Evolutionary conservation across 306 rosid genomes (phyloP).

Genomic region (Begonia peltatifolia): DNA sequence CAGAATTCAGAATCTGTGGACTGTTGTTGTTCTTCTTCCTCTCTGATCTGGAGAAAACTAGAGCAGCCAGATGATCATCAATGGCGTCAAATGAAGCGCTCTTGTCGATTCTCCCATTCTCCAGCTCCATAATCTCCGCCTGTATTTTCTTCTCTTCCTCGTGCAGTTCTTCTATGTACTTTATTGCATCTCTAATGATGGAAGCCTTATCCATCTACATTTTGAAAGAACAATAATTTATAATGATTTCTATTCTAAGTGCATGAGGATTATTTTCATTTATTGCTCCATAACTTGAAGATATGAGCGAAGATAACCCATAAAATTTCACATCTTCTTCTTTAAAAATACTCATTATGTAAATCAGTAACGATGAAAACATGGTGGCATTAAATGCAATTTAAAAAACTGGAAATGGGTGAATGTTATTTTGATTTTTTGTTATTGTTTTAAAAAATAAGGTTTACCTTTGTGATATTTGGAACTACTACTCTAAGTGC

Average conservation of each 20-base stretch:
- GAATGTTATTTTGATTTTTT: not conserved
- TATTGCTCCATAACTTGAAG: too few species aligned
- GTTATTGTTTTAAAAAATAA: not conserved
- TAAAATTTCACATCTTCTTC: too few species aligned
- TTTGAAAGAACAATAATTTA: too few species aligned
- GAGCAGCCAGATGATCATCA: not conserved
- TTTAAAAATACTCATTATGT: too few species aligned
- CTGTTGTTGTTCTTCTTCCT: conserved; percentile 60
- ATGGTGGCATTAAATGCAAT: too few species aligned
- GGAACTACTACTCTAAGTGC: conserved; percentile 98
- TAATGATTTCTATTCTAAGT: too few species aligned
- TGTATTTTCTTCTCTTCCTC: conserved; percentile 55
- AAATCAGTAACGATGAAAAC: too few species aligned
- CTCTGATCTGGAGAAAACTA: conserved; percentile 33
- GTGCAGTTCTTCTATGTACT: conserved; percentile 60
- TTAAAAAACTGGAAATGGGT: not conserved
- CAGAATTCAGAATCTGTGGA: conserved; percentile 2
- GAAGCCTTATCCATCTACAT: conserved; percentile 95
- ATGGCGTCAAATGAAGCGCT: not conserved
- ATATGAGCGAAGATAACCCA: too few species aligned
- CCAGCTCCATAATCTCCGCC: conserved; percentile 65
- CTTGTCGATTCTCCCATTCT: conserved; percentile 24
- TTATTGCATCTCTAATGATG: conserved; percentile 80
- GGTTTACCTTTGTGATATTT: conserved; percentile 70
- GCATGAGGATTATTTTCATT: too few species aligned